phyloP scores from a whole-genome alignment of 2,329 filamentous ascomycete genomes.

The Thielaviopsis punctulata region DNA sequence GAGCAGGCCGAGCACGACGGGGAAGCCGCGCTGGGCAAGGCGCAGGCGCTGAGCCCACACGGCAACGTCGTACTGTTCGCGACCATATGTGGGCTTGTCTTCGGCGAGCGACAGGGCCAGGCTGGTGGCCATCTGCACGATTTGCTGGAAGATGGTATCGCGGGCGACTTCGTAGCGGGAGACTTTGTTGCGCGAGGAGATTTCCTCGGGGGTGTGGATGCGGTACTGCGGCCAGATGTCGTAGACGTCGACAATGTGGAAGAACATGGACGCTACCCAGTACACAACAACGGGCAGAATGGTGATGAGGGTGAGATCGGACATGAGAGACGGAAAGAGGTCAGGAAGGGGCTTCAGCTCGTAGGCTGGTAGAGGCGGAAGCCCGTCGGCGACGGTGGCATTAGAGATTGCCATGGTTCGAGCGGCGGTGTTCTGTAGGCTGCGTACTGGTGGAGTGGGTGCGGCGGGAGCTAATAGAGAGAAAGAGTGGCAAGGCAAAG shows the following conservation, averaged over 20 bases:
- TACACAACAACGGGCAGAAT: slow-evolving; percentile 68
- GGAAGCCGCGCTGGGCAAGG: slow-evolving; percentile 61
- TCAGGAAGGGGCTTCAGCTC: slow-evolving; percentile 51
- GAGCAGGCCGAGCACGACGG: slow-evolving; percentile 48
- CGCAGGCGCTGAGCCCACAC: slow-evolving; percentile 78
- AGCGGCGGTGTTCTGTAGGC: not conserved
- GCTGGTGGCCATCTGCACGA: slow-evolving; percentile 67
- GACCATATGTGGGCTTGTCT: slow-evolving; percentile 54
- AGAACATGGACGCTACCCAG: slow-evolving; percentile 72
- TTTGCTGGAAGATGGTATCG: slow-evolving; percentile 82
- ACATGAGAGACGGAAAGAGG: slow-evolving; percentile 51
- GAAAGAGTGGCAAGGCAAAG: not conserved
- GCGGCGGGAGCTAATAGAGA: not conserved
- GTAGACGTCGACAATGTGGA: slow-evolving; percentile 71
- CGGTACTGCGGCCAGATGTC: slow-evolving; percentile 83
- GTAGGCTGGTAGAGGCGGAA: slow-evolving; percentile 79
- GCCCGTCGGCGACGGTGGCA: slow-evolving; percentile 34
- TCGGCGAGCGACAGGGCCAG: slow-evolving; percentile 54
- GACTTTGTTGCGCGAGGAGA: slow-evolving; percentile 73
- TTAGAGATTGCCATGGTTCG: slow-evolving; percentile 32
- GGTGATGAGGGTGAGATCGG: slow-evolving; percentile 66
- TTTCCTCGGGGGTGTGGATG: slow-evolving; percentile 85
- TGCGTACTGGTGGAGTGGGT: too few species aligned
- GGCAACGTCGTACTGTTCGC: slow-evolving; percentile 70
- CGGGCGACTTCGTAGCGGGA: slow-evolving; percentile 69